Evolutionary conservation across 495 filamentous ascomycete genomes (phyloP), one percentile per base, ranked within the genome.

Genomic region (Talaromyces trachyspermus): DNA sequence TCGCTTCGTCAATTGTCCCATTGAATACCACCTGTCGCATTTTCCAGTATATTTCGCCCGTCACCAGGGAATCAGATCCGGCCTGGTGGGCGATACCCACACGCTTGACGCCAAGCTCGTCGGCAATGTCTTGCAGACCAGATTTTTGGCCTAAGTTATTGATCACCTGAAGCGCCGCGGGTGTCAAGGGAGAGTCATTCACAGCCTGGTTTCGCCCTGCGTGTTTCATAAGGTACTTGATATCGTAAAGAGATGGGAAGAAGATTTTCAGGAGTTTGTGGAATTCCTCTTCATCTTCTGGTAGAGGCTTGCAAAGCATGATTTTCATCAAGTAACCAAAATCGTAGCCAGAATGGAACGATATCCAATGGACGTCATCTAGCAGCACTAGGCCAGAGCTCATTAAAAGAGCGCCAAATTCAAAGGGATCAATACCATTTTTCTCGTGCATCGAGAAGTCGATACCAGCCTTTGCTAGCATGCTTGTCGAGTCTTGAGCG

Each of bases 271-370:
- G 85, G 14, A 87, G 71, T 47, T 80, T 77, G 58, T 89, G 85
- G 62, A 95, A 98, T 42, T 89, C 83, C 33, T 78, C 76, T 60
- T 97, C 92, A 53, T 90, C 86, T 46, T 87, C 83, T 2, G 92
- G 92, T 9, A 98, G 72, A 37, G 81, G 78, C 18, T 81, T 73
- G 66, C 82, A 83, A 25, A 81, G 76, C 65, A 98, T 83, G 26
- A 96, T 81, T 67, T 98, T 97, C 59, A 95, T 87, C 40, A 97
- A 69, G 58, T 97, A 96, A 29, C 88, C 92, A 67, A 98, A 95
- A 68, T 98, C 92, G 69, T 98, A 98, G 39, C 92, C 92, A n/a
- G 87, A 90, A 63, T 98, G 92, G 67, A 97, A 97, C 15, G 88
- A 94, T 25, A 98, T 84, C 92, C 92, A 98, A 57, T 84, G 80